phyloP scores from a whole-genome alignment of 73 alveolate genomes.

The Tetrahymena borealis region DNA sequence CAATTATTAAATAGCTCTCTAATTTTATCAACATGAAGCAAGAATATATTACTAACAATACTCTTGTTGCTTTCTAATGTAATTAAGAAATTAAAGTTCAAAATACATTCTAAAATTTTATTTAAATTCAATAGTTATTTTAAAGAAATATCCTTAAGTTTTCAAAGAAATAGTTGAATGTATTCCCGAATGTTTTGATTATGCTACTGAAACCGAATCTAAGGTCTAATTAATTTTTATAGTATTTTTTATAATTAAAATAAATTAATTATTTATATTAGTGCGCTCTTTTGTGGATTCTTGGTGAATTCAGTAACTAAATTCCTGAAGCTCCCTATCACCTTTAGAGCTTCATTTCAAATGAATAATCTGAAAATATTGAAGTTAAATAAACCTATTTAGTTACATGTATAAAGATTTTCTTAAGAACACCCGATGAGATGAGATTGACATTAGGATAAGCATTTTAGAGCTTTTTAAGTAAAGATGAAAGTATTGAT shows the following conservation, averaged over 20 bases:
- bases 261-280: background rate
- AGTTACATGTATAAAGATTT: constrained; percentile 14
- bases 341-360: background rate
- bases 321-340: constrained; percentile 26
- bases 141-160: constrained; percentile 27
- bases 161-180: constrained; percentile 22
- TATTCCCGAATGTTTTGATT: constrained; percentile 4
- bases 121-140: too few species aligned
- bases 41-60: constrained; percentile 65
- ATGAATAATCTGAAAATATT: constrained; percentile 6
- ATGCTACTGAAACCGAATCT: constrained; percentile 18
- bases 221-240: too few species aligned
- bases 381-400: constrained; percentile 23
- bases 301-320: constrained; percentile 21
- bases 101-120: too few species aligned
- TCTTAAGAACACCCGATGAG: constrained; percentile 31
- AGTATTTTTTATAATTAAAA: too few species aligned
- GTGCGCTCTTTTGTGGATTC: constrained; percentile 24
- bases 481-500: constrained; percentile 34
- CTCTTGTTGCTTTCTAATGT: constrained; percentile 51
- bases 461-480: background rate
- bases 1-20: constrained; percentile 56
- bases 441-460: constrained; percentile 14
- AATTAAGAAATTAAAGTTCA: background rate
- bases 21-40: constrained; percentile 62